Conservation (phyloP, 2,329 filamentous ascomycete species). For the Neofusicoccum laricinum region DNA sequence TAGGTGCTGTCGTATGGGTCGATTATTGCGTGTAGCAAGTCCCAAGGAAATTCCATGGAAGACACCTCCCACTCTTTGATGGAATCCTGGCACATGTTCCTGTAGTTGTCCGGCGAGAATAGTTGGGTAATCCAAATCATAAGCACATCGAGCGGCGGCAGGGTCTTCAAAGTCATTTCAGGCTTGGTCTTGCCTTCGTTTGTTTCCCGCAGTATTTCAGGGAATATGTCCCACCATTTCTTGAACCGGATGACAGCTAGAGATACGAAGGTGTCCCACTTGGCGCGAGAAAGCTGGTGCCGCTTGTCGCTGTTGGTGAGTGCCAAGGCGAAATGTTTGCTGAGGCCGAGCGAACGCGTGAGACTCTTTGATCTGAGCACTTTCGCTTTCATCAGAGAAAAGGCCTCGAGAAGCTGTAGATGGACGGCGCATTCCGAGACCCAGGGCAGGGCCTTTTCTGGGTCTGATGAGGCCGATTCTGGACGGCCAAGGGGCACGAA, state of each 20-base stretch:
- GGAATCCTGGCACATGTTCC: constrained; percentile 5
- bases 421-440: constrained; percentile 15
- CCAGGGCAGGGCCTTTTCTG: constrained; percentile 9
- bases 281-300: neutral
- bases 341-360: constrained; percentile 3
- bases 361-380: neutral
- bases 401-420: constrained; percentile 14
- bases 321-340: neutral
- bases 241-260: constrained; percentile 15
- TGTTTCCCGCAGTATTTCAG: constrained; percentile 9
- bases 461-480: neutral
- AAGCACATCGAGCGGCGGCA: constrained; percentile 13
- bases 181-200: neutral
- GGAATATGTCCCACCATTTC: constrained; percentile 9
- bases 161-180: neutral
- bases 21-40: neutral
- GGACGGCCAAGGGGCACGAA: constrained; percentile 8
- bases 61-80: constrained; percentile 9
- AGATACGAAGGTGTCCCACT: constrained; percentile 13
- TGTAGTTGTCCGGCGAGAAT: constrained; percentile 8
- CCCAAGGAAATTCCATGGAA: constrained; percentile 12
- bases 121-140: constrained; percentile 17
- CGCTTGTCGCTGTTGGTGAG: neutral
- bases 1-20: constrained; percentile 9
- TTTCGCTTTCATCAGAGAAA: neutral